A percentile compares a stretch with the other conserved stretches of the same genome.
phyloP scores from a whole-genome alignment of 75 land plant genomes.

The Cryptomeria japonica region DNA sequence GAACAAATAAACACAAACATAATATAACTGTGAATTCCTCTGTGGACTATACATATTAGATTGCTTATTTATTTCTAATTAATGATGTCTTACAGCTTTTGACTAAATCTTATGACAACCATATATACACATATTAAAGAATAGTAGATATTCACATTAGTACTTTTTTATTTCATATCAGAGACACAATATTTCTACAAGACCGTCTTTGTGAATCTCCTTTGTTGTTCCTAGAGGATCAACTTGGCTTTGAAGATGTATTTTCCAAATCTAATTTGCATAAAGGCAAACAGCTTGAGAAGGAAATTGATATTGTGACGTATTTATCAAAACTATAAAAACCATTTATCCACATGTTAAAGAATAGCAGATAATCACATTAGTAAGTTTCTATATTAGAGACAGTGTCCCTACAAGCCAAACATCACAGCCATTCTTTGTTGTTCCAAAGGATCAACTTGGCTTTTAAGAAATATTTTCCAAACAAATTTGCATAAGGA shows the following conservation, averaged over 20 bases:
- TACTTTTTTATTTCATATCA: background rate
- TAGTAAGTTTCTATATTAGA: background rate
- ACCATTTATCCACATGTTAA: background rate
- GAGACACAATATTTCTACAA: background rate
- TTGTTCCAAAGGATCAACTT: background rate
- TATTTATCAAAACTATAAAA: no score
- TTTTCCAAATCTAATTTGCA: background rate
- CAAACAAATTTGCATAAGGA: background rate
- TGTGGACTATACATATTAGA: background rate
- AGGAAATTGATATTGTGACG: background rate
- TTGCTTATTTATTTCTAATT: background rate
- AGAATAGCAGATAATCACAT: background rate
- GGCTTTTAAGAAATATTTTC: background rate
- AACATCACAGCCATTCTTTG: background rate
- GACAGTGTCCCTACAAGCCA: background rate
- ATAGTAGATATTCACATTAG: background rate
- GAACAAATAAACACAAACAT: conserved; percentile 22
- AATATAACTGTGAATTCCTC: background rate
- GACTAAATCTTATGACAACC: background rate
- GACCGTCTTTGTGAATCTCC: background rate
- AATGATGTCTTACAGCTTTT: background rate
- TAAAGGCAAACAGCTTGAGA: background rate
- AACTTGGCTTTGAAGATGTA: background rate
- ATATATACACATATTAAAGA: background rate
- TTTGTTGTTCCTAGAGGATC: background rate